Percentiles rank a stretch among this genome's conserved stretches.
Conservation (phyloP, 2,329 filamentous ascomycete genomes). For the Chrysoporthe puriensis region DNA sequence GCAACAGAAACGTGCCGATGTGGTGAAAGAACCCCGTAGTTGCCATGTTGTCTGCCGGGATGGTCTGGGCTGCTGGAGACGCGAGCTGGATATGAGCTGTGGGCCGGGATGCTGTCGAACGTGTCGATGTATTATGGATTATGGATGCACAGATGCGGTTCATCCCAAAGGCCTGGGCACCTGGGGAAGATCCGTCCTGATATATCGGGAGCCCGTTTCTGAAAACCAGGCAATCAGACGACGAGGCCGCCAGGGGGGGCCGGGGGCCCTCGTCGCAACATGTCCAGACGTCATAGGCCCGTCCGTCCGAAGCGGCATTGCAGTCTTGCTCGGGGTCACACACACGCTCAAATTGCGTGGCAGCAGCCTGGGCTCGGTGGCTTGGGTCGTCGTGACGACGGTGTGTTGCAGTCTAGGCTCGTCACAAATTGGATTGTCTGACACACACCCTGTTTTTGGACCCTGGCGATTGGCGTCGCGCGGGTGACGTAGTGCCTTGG, state of each 20-base stretch:
- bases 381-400: constrained; percentile 20
- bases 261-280: background rate
- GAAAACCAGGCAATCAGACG: background rate
- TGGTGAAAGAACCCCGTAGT: constrained; percentile 57
- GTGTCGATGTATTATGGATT: background rate
- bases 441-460: constrained; percentile 17
- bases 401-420: constrained; percentile 10
- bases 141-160: constrained; percentile 13
- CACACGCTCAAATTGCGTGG: constrained; percentile 5
- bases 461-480: constrained; percentile 19
- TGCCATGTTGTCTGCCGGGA: constrained; percentile 45
- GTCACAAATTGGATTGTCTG: constrained; percentile 13
- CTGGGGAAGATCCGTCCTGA: constrained; percentile 15
- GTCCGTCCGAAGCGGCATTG: background rate
- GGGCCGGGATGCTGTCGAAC: background rate
- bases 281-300: constrained; percentile 13
- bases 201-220: constrained; percentile 16
- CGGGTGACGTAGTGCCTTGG: constrained; percentile 24
- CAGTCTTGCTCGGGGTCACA: constrained; percentile 9
- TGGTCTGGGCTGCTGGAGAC: background rate
- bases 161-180: background rate
- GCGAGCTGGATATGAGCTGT: background rate
- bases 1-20: constrained; percentile 60
- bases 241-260: constrained; percentile 6
- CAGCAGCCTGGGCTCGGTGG: background rate